Evolutionary conservation across 495 filamentous ascomycete species (phyloP).

Genomic region (Daldinia concentrica): DNA sequence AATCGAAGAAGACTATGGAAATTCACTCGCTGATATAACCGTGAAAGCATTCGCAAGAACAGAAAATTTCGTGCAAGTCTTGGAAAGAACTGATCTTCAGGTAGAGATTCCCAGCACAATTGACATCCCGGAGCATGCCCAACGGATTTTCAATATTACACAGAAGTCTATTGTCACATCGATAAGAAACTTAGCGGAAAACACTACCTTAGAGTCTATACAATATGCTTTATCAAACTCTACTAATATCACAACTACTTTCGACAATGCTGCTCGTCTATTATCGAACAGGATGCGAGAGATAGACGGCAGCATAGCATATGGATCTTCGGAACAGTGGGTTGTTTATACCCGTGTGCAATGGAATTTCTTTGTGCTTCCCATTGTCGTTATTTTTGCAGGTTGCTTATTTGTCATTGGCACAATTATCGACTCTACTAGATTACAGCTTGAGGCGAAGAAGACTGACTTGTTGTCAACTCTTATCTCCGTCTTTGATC

Average conservation of each 20-base stretch:
- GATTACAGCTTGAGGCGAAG: neutral
- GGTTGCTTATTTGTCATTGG: neutral
- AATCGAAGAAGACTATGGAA: neutral
- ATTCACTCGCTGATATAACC: neutral
- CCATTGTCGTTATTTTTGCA: neutral
- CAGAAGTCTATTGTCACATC: neutral
- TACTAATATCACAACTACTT: neutral
- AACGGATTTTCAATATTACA: neutral
- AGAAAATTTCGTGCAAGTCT: neutral
- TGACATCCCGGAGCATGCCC: neutral
- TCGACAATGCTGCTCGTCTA: neutral
- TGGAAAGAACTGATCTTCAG: neutral
- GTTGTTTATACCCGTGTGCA: neutral
- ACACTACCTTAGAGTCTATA: neutral
- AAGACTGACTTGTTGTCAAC: neutral
- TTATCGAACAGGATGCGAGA: neutral
- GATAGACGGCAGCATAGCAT: neutral
- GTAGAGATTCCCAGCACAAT: neutral
- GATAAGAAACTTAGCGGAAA: neutral
- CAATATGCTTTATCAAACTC: neutral
- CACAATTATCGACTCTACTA: neutral
- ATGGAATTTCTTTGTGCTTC: neutral
- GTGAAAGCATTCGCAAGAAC: neutral
- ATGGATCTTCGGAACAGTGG: neutral
- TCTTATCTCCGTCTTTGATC: neutral